Evolutionary conservation across 768 basidiomycete genomes (phyloP).

Genomic region (Rhizopogon rudus): DNA sequence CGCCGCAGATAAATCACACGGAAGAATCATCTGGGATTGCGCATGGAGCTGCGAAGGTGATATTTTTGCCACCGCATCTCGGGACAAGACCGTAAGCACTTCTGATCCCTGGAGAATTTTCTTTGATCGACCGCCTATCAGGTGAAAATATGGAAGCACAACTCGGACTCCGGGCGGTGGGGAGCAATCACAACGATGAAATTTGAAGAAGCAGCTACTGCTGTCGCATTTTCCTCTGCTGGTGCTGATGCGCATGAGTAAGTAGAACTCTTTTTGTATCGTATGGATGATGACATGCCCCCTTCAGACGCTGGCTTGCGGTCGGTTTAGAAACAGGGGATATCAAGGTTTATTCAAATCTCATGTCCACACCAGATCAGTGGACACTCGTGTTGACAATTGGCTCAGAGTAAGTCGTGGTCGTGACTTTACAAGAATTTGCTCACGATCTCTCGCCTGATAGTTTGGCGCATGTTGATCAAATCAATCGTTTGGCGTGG

Average conservation of each 20-base stretch:
- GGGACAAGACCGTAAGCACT: conserved; percentile 81
- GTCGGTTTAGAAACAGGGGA: conserved; percentile 83
- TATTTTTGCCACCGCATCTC: conserved; percentile 87
- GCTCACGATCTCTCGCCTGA: neutral
- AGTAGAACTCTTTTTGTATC: conserved; percentile 6
- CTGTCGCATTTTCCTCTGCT: conserved; percentile 58
- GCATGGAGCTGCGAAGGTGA: conserved; percentile 76
- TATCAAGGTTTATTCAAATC: conserved; percentile 56
- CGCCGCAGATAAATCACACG: conserved; percentile 78
- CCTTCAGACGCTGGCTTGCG: conserved; percentile 54
- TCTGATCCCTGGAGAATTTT: neutral
- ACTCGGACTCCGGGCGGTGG: conserved; percentile 45
- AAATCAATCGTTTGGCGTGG: conserved; percentile 83
- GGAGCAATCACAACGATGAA: conserved; percentile 54
- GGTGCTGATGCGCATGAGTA: conserved; percentile 36
- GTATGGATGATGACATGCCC: conserved; percentile 1
- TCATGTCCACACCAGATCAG: conserved; percentile 20
- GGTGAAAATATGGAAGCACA: conserved; percentile 80
- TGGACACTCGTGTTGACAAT: conserved; percentile 49
- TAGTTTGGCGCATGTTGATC: conserved; percentile 71
- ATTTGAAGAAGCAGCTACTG: conserved; percentile 74
- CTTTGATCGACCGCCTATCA: conserved; percentile 22
- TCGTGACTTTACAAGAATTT: conserved; percentile 3
- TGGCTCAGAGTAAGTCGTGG: conserved; percentile 42
- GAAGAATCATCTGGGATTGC: conserved; percentile 94